Base-by-base conservation (phyloP, 306 rosid genomes). In the Gillenia trifoliata region DNA sequence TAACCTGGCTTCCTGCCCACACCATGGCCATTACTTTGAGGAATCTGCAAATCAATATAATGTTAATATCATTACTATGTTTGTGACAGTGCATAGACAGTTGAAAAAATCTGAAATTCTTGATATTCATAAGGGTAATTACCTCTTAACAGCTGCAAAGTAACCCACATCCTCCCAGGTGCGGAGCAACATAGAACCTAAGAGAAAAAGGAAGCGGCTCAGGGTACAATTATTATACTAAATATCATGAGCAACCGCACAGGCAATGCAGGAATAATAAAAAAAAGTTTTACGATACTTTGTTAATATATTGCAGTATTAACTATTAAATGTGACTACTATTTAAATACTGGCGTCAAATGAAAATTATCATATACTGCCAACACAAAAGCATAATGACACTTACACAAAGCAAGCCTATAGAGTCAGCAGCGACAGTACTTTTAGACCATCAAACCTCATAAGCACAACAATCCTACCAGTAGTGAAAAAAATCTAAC, bases 1-100 rank as follows among this genome's bases (percentile, higher is more conserved):
- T 93, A 63, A 93, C 88, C 86, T 88, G 97, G 90, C 98, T 93
- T 64, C 98, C 97, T 16, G 97, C 97, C 97, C 97, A 93, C 57
- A 91, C 94, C 91, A 89, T 89, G 61, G 96, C 97, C 98, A 93
- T 85, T 78, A 89, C 66, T 82, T 93, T 93, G 75, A 93, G 89
- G 85, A 93, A 93, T 79, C 96, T 89, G 82, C 55, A 83, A 79
- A 73, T 30, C 69, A 23, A 55, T n/a, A 54, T 73, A 20, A 7
- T 40, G 55, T 34, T 31, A 28, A 19, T 30, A 65, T 28, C 25
- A 71, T 11, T 19, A 7, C 50, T 47, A 70, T 23, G 59, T 34
- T 56, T 13, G 33, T 1, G 30, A 25, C 0, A 25, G 26, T 25
- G 31, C 31, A 57, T 57, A 57, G 16, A 31, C 19, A 1, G 31